Base-by-base conservation (phyloP, 495 filamentous ascomycete genomes). In the Pseudomonodictys pantanalensis region DNA sequence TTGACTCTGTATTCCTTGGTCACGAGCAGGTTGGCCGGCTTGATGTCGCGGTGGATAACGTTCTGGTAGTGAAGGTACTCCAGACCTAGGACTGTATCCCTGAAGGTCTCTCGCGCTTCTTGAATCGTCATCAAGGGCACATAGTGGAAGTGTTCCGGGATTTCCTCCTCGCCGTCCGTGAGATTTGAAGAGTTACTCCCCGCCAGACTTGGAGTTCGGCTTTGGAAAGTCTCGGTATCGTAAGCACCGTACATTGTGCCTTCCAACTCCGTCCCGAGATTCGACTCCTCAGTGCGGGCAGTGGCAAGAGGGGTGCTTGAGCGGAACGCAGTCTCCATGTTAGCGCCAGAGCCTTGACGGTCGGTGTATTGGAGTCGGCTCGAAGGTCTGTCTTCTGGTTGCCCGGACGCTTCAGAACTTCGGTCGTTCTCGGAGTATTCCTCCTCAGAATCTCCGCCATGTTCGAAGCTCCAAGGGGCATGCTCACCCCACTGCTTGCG, bases 31-130 rank as follows among this genome's bases (percentile, higher is more conserved):
- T 99, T 99, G n/a, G 92, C 91, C 0, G 93, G 93, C 71, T 99
- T 99, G 76, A 99, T 99, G 70, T 99, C 93, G 28, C 93, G 89
- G 69, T 99, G 93, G 41, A 97, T 91, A 41, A 99, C 92, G 28
- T 91, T 91, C 73, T 97, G 89, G 66, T 90, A 97, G 66, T 99
- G 93, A 5, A 99, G 80, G 69, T 96, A 97, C 68, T 97, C 95
- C 24, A 99, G 74, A 23, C 93, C 93, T 23, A 97, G 80, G 0
- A 99, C 86, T 0, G 95, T 95, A 69, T 97, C 93, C 41, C 93
- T 80, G 73, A 99, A 97, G 0, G 89, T 89, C 26, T 83, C 84
- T 20, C 91, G 85, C n/a, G 91, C 87, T 67, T 91, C 81, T n/a
- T 80, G 77, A 23, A 97, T 77, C 9, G 92, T 95, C 69, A 97